Percentiles rank a stretch among this genome's conserved stretches.
phyloP scores from a whole-genome alignment of 495 filamentous ascomycete species.

The Hyaloscypha hepaticicola region DNA sequence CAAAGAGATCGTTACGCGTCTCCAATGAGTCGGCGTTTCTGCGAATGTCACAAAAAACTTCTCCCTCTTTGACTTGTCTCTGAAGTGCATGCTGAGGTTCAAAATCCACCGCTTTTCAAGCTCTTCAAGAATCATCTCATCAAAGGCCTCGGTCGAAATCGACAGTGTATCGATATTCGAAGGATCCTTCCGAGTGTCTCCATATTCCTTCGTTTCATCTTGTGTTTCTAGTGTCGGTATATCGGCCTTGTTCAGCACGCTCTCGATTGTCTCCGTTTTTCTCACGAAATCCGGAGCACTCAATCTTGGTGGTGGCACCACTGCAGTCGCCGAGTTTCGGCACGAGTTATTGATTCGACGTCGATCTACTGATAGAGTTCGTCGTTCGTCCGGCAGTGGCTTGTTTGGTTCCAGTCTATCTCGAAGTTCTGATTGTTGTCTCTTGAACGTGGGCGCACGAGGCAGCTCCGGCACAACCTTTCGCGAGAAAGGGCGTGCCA shows the following conservation, averaged over 20 bases:
- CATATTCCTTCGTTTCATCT: slow-evolving; percentile 23
- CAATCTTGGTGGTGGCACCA: slow-evolving; percentile 15
- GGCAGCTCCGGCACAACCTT: slow-evolving; percentile 80
- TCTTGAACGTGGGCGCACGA: slow-evolving; percentile 70
- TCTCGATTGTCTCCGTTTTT: slow-evolving; percentile 21
- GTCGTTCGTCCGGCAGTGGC: slow-evolving; percentile 60
- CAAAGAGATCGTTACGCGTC: slow-evolving; percentile 87
- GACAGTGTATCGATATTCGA: slow-evolving; percentile 37
- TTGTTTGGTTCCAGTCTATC: slow-evolving; percentile 66
- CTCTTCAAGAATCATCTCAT: slow-evolving; percentile 70
- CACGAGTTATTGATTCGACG: slow-evolving; percentile 9
- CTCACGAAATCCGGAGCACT: slow-evolving; percentile 29
- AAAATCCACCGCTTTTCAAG: slow-evolving; percentile 91
- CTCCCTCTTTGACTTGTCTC: slow-evolving; percentile 89
- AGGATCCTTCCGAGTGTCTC: slow-evolving; percentile 22
- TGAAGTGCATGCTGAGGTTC: slow-evolving; percentile 98
- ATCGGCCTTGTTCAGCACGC: slow-evolving; percentile 9
- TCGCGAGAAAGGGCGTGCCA: slow-evolving; percentile 58
- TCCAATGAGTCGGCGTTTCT: slow-evolving; percentile 74
- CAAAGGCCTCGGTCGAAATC: slow-evolving; percentile 50
- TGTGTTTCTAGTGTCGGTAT: slow-evolving; percentile 5
- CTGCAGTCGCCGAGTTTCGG: slow-evolving; percentile 20
- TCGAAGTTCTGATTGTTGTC: slow-evolving; percentile 76
- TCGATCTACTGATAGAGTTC: slow-evolving; percentile 71
- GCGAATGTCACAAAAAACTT: slow-evolving; percentile 99